A percentile compares a stretch with the other conserved stretches of the same genome.
Evolutionary conservation across 2,329 filamentous ascomycete genomes (phyloP).

Genomic region (Fusarium musae): DNA sequence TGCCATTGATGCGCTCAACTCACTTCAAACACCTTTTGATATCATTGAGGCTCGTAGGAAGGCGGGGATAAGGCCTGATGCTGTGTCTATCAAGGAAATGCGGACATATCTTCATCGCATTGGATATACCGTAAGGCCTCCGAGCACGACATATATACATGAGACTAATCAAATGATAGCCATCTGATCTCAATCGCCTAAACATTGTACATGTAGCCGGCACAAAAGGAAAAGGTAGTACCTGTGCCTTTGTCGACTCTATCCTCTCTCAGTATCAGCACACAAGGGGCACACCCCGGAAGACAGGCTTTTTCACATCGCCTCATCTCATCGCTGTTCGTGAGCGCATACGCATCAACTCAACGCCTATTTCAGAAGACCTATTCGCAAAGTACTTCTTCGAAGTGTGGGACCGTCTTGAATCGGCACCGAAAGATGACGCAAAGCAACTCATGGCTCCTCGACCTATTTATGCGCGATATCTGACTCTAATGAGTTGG

Average conservation of each 20-base stretch:
- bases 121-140: conserved; percentile 72
- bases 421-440: conserved; percentile 46
- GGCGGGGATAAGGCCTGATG: conserved; percentile 77
- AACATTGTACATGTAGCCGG: conserved; percentile 78
- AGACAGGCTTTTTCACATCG: conserved; percentile 74
- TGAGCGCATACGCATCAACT: conserved; percentile 74
- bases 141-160: not conserved
- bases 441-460: conserved; percentile 51
- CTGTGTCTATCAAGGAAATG: conserved; percentile 80
- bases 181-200: conserved; percentile 65
- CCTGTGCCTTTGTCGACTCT: conserved; percentile 73
- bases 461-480: conserved; percentile 69
- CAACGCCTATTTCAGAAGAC: conserved; percentile 64
- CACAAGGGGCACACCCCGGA: conserved; percentile 50
- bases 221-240: conserved; percentile 82
- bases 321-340: conserved; percentile 75
- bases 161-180: conserved; percentile 36
- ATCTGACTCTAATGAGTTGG: conserved; percentile 73
- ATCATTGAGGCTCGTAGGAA: conserved; percentile 82
- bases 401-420: conserved; percentile 71
- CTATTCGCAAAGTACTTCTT: conserved; percentile 75
- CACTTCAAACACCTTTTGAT: conserved; percentile 88
- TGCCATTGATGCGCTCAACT: conserved; percentile 86
- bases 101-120: conserved; percentile 79
- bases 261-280: conserved; percentile 66